phyloP scores from a whole-genome alignment of 306 rosid species.

The Gynostemma pentaphyllum region DNA sequence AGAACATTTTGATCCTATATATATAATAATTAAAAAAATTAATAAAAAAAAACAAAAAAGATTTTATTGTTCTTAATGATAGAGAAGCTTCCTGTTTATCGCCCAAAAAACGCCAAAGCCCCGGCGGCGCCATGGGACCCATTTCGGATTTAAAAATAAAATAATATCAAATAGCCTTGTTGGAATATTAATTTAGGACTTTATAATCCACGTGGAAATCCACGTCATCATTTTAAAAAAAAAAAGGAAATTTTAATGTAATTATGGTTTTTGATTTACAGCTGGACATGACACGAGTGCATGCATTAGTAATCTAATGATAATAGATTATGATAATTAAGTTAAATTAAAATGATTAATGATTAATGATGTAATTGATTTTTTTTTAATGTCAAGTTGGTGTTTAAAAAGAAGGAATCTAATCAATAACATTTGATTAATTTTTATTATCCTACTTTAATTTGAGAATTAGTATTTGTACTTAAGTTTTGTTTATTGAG shows the following conservation, averaged over 20 bases:
- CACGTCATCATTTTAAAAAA: neutral
- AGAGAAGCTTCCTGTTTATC: neutral
- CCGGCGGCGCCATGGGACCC: slow-evolving; percentile 12
- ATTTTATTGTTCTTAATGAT: too few species aligned
- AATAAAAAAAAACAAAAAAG: neutral
- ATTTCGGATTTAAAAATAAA: too few species aligned
- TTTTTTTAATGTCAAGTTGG: neutral
- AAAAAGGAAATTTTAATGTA: too few species aligned
- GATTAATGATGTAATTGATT: neutral
- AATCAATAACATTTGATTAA: neutral
- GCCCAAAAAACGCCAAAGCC: neutral
- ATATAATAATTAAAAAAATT: neutral
- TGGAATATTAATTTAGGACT: neutral
- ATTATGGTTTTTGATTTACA: neutral
- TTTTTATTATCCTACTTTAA: neutral
- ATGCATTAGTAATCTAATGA: neutral
- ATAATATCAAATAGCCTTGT: neutral
- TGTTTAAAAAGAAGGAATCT: slow-evolving; percentile 3
- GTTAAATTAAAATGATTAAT: neutral
- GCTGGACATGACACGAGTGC: neutral
- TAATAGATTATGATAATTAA: neutral
- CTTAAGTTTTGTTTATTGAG: neutral
- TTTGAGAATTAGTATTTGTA: neutral
- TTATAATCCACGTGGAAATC: neutral
- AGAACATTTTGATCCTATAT: neutral